Conservation (phyloP, 164 flowering plant genomes). For the Houttuynia cordata region DNA sequence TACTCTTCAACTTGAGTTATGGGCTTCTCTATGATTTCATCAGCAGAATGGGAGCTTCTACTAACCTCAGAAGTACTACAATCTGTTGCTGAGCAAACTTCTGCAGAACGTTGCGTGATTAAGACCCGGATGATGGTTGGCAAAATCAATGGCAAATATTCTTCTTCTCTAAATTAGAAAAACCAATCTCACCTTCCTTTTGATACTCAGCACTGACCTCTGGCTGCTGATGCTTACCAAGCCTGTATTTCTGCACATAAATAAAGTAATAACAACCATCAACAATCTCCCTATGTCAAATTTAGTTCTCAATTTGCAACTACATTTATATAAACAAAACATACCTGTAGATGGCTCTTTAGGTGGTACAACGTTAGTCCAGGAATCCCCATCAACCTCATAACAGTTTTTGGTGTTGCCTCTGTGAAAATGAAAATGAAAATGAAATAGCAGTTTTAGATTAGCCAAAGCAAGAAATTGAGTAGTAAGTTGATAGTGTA, state of each 20-base stretch:
- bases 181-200: conserved; percentile 35
- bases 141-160: background rate
- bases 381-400: conserved; percentile 77
- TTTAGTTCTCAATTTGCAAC: background rate
- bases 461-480: background rate
- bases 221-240: conserved; percentile 56
- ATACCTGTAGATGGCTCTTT: conserved; percentile 92
- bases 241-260: conserved; percentile 69
- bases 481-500: background rate
- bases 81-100: conserved; percentile 23
- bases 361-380: conserved; percentile 84
- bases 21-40: conserved; percentile 20
- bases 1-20: conserved; percentile 42
- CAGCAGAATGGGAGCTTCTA: conserved; percentile 11
- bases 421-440: conserved; percentile 44
- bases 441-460: conserved; percentile 1
- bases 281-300: background rate
- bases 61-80: conserved; percentile 22
- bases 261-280: conserved; percentile 1
- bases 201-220: conserved; percentile 32
- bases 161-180: conserved; percentile 1
- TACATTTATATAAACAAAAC: conserved; percentile 5
- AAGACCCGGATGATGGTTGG: too few relatives aligned
- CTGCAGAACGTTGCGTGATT: too few relatives aligned
- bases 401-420: conserved; percentile 89